Percentiles rank a stretch among this genome's conserved stretches.
phyloP scores from a whole-genome alignment of 441 rosid species.

The Capsella rubella region DNA sequence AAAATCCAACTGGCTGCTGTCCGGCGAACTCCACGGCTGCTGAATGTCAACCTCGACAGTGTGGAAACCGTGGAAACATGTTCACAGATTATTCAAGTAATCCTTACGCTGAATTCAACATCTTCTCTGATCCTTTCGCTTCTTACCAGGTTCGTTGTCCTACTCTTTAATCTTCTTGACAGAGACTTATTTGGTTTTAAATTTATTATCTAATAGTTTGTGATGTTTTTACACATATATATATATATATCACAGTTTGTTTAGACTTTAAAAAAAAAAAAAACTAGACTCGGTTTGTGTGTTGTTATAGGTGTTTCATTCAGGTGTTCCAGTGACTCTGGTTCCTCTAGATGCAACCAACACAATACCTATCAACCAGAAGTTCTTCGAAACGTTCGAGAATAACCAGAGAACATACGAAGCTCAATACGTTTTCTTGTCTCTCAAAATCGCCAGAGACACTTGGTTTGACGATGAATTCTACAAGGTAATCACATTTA shows the following conservation, averaged over 20 bases:
- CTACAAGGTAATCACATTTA: conserved; percentile 50
- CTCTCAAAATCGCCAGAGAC: conserved; percentile 74
- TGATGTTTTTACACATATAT: neutral
- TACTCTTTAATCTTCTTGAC: neutral
- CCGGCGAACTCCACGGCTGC: conserved; percentile 48
- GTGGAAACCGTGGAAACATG: conserved; percentile 76
- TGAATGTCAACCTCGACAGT: conserved; percentile 60
- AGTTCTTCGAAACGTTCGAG: conserved; percentile 70
- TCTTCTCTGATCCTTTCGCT: conserved; percentile 87
- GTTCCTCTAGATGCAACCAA: conserved; percentile 95
- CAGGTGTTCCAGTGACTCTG: conserved; percentile 82
- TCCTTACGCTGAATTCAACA: conserved; percentile 91
- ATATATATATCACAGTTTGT: neutral
- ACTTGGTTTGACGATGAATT: conserved; percentile 71
- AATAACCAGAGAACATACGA: conserved; percentile 67
- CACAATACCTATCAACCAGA: conserved; percentile 64
- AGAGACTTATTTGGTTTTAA: neutral
- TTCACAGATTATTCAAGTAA: conserved; percentile 65
- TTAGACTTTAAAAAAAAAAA: neutral
- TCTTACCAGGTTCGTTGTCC: conserved; percentile 67
- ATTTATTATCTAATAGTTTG: too few relatives aligned
- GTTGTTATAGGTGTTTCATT: conserved; percentile 72
- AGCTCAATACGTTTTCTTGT: conserved; percentile 77
- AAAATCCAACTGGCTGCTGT: conserved; percentile 72
- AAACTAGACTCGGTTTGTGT: neutral